phyloP scores from a whole-genome alignment of 164 flowering plant genomes.

The Kingdonia uniflora region DNA sequence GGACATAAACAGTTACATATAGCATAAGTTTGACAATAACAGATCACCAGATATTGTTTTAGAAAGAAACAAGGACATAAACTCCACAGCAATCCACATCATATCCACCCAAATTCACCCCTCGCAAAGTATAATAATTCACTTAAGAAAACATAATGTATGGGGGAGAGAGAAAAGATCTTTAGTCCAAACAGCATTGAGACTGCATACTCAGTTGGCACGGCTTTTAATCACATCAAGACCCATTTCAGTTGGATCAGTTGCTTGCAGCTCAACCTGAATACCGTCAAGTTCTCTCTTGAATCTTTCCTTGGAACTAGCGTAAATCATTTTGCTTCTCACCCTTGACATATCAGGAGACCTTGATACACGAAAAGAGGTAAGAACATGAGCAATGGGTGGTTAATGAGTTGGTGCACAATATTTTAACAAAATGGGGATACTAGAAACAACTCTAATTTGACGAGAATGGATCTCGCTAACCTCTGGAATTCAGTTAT shows the following conservation, averaged over 20 bases:
- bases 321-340: conserved; percentile 27
- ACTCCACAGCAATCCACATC: conserved; percentile 13
- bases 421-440: too few relatives aligned
- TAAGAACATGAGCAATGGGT: neutral
- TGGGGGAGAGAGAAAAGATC: neutral
- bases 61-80: conserved; percentile 5
- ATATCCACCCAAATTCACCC: conserved; percentile 11
- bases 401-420: too few relatives aligned
- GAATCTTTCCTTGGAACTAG: conserved; percentile 14
- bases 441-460: too few relatives aligned
- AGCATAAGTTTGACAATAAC: conserved; percentile 22
- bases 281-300: conserved; percentile 16
- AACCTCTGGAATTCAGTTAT: neutral
- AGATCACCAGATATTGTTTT: conserved; percentile 22
- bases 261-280: conserved; percentile 17
- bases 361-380: conserved; percentile 6
- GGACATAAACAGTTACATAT: conserved; percentile 1
- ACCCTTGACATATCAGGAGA: conserved; percentile 22
- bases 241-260: conserved; percentile 24
- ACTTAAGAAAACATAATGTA: conserved; percentile 11
- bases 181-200: neutral
- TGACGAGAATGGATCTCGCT: too few relatives aligned
- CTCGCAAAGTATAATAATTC: conserved; percentile 17
- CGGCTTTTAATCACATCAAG: conserved; percentile 23
- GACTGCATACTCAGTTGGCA: conserved; percentile 10